Evolutionary conservation across 441 rosid species (phyloP).

Genomic region (Erysimum cheiri): DNA sequence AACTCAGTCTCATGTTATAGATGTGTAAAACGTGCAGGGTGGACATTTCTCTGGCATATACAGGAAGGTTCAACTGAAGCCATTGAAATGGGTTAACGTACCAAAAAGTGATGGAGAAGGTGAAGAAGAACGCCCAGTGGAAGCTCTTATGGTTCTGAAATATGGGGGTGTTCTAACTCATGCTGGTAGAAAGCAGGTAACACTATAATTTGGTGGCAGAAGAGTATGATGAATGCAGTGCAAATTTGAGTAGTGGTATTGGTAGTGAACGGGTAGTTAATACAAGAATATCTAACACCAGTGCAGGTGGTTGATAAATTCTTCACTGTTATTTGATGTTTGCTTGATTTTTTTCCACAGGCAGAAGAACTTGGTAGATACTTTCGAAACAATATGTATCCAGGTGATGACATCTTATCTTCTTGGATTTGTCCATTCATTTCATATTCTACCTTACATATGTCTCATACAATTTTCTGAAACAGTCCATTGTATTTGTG

Average conservation of each 20-base stretch:
- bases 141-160: constrained; percentile 99
- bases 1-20: constrained; percentile 22
- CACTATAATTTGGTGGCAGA: constrained; percentile 19
- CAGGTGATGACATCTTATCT: constrained; percentile 58
- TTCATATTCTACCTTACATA: constrained; percentile 19
- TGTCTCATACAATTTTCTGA: constrained; percentile 14
- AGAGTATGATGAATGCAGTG: not conserved
- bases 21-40: constrained; percentile 65
- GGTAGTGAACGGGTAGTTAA: not conserved
- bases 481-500: constrained; percentile 26
- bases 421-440: constrained; percentile 19
- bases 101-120: constrained; percentile 84
- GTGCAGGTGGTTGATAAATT: not conserved
- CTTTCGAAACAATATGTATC: constrained; percentile 98
- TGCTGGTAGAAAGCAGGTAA: constrained; percentile 99
- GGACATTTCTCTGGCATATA: constrained; percentile 99
- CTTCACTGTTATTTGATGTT: constrained; percentile 4
- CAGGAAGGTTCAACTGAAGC: constrained; percentile 98
- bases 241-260: constrained; percentile 22
- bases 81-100: constrained; percentile 90
- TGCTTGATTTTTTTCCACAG: constrained; percentile 52
- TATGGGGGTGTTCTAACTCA: constrained; percentile 99
- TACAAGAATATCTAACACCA: constrained; percentile 3
- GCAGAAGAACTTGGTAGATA: constrained; percentile 99
- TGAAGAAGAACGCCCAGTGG: constrained; percentile 95